A percentile compares a stretch with the other conserved stretches of the same genome.
phyloP scores from a whole-genome alignment of 768 basidiomycete species.

The Melanogaster broomeanus region DNA sequence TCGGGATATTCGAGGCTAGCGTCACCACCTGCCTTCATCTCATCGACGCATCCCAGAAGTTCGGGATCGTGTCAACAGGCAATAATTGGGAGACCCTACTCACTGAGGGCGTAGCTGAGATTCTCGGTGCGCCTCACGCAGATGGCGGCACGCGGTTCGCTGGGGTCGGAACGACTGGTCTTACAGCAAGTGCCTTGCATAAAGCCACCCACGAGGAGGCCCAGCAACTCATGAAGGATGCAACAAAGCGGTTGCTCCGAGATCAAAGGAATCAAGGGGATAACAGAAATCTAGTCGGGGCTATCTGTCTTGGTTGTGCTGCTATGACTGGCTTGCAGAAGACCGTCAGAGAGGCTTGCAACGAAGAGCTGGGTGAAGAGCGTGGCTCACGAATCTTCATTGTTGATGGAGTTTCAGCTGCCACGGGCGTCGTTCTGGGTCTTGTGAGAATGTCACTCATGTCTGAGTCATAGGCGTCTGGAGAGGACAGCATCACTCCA shows the following conservation, averaged over 20 bases:
- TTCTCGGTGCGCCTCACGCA: conserved; percentile 15
- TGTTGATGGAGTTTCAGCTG: conserved; percentile 29
- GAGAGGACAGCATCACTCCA: not conserved
- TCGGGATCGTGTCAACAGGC: conserved; percentile 40
- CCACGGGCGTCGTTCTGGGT: conserved; percentile 6
- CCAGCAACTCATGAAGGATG: conserved; percentile 22
- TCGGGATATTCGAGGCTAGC: conserved; percentile 40
- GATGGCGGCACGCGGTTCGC: conserved; percentile 21
- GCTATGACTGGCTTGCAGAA: conserved; percentile 31
- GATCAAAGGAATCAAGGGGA: not conserved
- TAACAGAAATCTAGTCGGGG: conserved; percentile 3
- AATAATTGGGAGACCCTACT: conserved; percentile 35
- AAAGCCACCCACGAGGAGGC: conserved; percentile 23
- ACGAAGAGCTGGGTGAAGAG: conserved; percentile 7
- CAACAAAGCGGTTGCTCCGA: conserved; percentile 24
- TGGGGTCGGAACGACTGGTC: conserved; percentile 35
- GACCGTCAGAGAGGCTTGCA: conserved; percentile 12
- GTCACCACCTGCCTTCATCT: conserved; percentile 23
- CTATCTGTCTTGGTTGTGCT: conserved; percentile 30
- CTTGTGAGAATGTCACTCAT: conserved; percentile 3
- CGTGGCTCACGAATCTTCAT: conserved; percentile 13
- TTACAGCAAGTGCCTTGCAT: conserved; percentile 36
- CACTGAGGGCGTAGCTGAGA: conserved; percentile 17
- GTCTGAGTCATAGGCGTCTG: not conserved
- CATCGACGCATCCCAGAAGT: conserved; percentile 21